phyloP scores from a whole-genome alignment of 116 monocot genomes.

The Phalaenopsis hybrid region DNA sequence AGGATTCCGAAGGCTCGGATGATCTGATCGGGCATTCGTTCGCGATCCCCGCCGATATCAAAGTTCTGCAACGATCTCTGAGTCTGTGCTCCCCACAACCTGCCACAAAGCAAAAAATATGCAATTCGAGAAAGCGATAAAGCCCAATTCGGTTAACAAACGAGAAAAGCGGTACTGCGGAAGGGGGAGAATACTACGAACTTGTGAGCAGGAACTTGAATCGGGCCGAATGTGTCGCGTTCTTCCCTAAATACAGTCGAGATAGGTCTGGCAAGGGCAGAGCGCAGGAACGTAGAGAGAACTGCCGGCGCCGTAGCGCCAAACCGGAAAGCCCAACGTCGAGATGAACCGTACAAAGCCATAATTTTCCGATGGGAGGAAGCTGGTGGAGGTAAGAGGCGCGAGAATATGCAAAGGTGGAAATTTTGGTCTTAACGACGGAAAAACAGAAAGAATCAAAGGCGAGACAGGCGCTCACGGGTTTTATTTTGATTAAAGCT shows the following conservation, averaged over 20 bases:
- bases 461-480: no score
- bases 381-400: neutral
- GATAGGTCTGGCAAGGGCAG: slow-evolving; percentile 16
- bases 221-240: slow-evolving; percentile 85
- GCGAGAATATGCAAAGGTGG: no score
- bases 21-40: slow-evolving; percentile 89
- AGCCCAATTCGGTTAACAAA: neutral
- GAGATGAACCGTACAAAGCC: slow-evolving; percentile 31
- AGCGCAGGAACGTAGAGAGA: slow-evolving; percentile 13
- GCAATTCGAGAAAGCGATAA: neutral
- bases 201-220: slow-evolving; percentile 79
- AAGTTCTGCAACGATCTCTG: slow-evolving; percentile 98
- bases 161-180: neutral
- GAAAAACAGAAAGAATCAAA: no score
- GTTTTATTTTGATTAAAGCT: no score
- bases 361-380: slow-evolving; percentile 7
- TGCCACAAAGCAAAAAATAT: slow-evolving; percentile 8
- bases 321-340: slow-evolving; percentile 17
- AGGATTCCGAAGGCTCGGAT: slow-evolving; percentile 79
- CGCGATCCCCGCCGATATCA: slow-evolving; percentile 80
- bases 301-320: slow-evolving; percentile 2
- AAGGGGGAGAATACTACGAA: slow-evolving; percentile 12
- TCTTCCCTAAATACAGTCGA: slow-evolving; percentile 72
- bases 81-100: slow-evolving; percentile 96
- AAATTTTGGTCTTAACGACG: no score